Evolutionary conservation across 2,329 filamentous ascomycete species (phyloP), one percentile per base, ranked within the genome.

Genomic region (Calonectria pteridis): DNA sequence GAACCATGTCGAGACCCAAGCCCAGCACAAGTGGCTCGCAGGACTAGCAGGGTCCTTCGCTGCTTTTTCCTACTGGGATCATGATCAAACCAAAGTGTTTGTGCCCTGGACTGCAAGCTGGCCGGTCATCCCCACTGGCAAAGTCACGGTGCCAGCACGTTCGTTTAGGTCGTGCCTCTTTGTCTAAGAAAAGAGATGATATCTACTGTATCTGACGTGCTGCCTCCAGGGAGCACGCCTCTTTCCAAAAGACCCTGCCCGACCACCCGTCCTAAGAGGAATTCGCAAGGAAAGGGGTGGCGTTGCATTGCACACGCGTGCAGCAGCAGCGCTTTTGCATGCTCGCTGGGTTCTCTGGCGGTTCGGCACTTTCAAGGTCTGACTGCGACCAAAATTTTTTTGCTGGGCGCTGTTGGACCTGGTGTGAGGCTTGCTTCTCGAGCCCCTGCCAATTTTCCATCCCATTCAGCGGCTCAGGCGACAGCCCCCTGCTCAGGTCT

Each of bases 61-160:
- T 62, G 55, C 55, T 62, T 62, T 62, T 62, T 62, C 55, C 58
- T 43, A 59, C 71, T 69, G 59, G 71, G 71, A 69, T 73, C 71
- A 53, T n/a, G n/a, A n/a, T 58, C 66, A 11, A 62, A 59, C 35
- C n/a, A n/a, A n/a, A n/a, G n/a, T n/a, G n/a, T n/a, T 70, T 64
- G 67, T 62, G 55, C 35, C 35, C 37, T 70, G 59, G 67, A 50
- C 67, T 70, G 59, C 67, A 53, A 40, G 66, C 43, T 51, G 71
- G 40, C 29, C 58, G 66, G 37, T 35, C 11, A 43, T 69, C 71
- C 50, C 71, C 71, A 73, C 71, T 37, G 66, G 40, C 66, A 66
- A 43, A 73, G 71, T 66, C 64, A 73, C 66, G 40, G 43, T 73
- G 71, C 71, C 59, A 62, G 71, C 66, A 62, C 64, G 66, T 62